A percentile compares a stretch with the other conserved stretches of the same genome.
Conservation (phyloP, 1,139 yeast species). For the Nadsonia starkeyi-henricii region DNA sequence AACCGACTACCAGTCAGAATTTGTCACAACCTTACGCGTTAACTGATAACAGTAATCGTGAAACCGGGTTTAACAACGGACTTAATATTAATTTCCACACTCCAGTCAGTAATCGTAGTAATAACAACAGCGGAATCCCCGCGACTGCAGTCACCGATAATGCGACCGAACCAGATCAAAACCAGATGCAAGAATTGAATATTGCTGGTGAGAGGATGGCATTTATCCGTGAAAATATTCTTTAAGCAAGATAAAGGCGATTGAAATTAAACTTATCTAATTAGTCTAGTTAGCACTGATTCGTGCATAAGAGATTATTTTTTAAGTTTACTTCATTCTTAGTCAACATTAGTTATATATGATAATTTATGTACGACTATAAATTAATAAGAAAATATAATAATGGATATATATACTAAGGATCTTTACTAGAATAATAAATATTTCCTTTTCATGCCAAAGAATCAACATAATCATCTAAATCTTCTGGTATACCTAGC, state of each 20-base stretch:
- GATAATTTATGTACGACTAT: too few relatives aligned
- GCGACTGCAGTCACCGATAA: background rate
- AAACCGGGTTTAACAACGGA: background rate
- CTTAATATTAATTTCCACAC: background rate
- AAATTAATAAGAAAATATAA: too few relatives aligned
- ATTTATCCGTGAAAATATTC: background rate
- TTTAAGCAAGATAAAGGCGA: background rate
- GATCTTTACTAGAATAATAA: too few relatives aligned
- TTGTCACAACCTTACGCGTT: background rate
- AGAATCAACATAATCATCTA: slow-evolving; percentile 5
- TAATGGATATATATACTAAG: background rate
- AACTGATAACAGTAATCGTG: background rate
- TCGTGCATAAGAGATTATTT: too few relatives aligned
- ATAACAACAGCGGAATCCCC: background rate
- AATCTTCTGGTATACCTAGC: slow-evolving; percentile 19
- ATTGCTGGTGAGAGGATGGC: background rate
- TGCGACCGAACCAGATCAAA: background rate
- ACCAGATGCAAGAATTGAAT: background rate
- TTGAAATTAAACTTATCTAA: too few relatives aligned
- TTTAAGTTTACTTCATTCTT: too few relatives aligned
- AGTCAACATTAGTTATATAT: too few relatives aligned
- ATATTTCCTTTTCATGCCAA: too few relatives aligned
- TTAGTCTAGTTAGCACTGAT: too few relatives aligned
- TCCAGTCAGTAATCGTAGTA: background rate
- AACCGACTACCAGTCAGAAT: background rate